Conservation (phyloP, 306 rosid genomes). For the Dryas drummondii region DNA sequence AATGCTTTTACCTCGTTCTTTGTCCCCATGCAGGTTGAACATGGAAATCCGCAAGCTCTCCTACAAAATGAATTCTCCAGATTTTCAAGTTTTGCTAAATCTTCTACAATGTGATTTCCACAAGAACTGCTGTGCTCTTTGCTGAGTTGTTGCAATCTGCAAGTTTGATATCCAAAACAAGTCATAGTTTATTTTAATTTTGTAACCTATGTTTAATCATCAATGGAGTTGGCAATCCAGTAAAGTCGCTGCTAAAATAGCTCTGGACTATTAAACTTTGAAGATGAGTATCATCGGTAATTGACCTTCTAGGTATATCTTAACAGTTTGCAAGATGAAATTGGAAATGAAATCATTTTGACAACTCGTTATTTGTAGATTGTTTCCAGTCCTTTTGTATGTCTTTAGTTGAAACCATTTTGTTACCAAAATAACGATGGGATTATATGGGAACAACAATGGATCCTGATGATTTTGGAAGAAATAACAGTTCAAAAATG, state of each 20-base stretch:
- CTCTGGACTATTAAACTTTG: not conserved
- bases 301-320: not conserved
- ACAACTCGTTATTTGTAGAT: too few species aligned
- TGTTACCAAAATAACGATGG: too few species aligned
- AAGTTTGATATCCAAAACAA: not conserved
- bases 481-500: too few species aligned
- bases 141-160: constrained; percentile 9
- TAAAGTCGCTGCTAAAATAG: not conserved
- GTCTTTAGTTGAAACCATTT: too few species aligned
- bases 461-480: too few species aligned
- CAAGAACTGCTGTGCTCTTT: constrained; percentile 12
- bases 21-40: constrained; percentile 52
- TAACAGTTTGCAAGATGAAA: not conserved
- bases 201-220: not conserved
- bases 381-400: too few species aligned
- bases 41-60: constrained; percentile 77
- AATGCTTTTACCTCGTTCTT: not conserved
- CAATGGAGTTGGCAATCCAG: not conserved
- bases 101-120: constrained; percentile 55
- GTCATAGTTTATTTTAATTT: constrained; percentile 3
- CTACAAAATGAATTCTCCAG: constrained; percentile 49
- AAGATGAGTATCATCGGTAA: not conserved
- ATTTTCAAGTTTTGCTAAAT: constrained; percentile 73
- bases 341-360: too few species aligned
- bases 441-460: too few species aligned